Conservation (phyloP, 805 yeast genomes). For the Pichia deserticola region DNA sequence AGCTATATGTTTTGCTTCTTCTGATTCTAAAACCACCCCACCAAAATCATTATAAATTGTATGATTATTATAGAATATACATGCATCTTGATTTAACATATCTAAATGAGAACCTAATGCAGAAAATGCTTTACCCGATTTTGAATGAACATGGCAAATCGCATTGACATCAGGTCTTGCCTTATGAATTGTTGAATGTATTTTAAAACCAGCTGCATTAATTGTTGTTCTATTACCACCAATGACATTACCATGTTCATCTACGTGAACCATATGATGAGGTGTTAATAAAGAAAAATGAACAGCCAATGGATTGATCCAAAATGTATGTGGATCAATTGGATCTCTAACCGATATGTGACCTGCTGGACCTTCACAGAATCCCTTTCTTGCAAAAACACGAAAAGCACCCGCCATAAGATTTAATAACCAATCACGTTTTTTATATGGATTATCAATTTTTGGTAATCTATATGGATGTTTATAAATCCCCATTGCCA, state of each 20-base stretch:
- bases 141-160: conserved; percentile 65
- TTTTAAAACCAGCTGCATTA: conserved; percentile 64
- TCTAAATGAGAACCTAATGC: conserved; percentile 60
- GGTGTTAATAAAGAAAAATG: conserved; percentile 61
- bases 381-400: conserved; percentile 69
- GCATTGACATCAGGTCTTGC: conserved; percentile 67
- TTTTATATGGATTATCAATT: conserved; percentile 40
- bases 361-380: conserved; percentile 74
- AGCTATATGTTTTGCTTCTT: conserved; percentile 61
- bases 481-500: conserved; percentile 42
- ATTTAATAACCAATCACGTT: conserved; percentile 50
- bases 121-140: conserved; percentile 57
- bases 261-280: conserved; percentile 56
- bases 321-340: conserved; percentile 64
- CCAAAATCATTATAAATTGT: conserved; percentile 65
- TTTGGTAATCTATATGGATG: conserved; percentile 45
- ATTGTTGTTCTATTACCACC: conserved; percentile 45
- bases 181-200: conserved; percentile 60
- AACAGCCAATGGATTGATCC: conserved; percentile 84
- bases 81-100: conserved; percentile 75
- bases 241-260: conserved; percentile 53
- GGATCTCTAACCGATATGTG: conserved; percentile 86
- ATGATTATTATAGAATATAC: conserved; percentile 59
- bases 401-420: conserved; percentile 86
- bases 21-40: conserved; percentile 65